Evolutionary conservation across 2,329 filamentous ascomycete genomes (phyloP).

Genomic region (Epichloe scottii): DNA sequence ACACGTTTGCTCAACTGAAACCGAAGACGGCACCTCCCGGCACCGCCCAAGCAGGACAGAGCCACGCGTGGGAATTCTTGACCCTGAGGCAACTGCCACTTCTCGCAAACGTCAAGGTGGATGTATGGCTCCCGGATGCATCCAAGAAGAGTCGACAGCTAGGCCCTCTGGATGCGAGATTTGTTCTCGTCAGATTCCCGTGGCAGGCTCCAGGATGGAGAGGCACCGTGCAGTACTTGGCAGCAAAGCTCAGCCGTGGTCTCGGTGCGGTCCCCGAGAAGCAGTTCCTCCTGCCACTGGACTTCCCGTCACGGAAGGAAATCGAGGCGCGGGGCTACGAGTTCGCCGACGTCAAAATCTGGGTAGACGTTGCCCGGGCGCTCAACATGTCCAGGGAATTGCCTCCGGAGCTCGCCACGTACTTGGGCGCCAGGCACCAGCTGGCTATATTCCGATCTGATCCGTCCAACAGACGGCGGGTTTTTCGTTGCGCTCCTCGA

Average conservation of each 20-base stretch:
- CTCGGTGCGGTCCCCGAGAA: slow-evolving; percentile 41
- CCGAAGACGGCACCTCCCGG: slow-evolving; percentile 4
- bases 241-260: slow-evolving; percentile 39
- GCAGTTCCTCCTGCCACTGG: slow-evolving; percentile 54
- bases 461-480: slow-evolving; percentile 40
- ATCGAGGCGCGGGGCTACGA: slow-evolving; percentile 46
- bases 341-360: slow-evolving; percentile 50
- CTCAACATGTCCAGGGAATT: slow-evolving; percentile 47
- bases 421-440: slow-evolving; percentile 53
- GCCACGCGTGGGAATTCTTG: slow-evolving; percentile 52
- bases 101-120: slow-evolving; percentile 56
- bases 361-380: slow-evolving; percentile 43
- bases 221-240: slow-evolving; percentile 31
- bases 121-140: slow-evolving; percentile 58
- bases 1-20: slow-evolving; percentile 59
- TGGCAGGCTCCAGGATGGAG: slow-evolving; percentile 38
- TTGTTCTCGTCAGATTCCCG: slow-evolving; percentile 56
- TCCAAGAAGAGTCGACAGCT: slow-evolving; percentile 38
- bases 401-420: slow-evolving; percentile 48
- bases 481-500: slow-evolving; percentile 47
- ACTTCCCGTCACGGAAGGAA: slow-evolving; percentile 43
- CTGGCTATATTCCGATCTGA: slow-evolving; percentile 59
- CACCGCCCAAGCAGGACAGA: background rate
- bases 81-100: slow-evolving; percentile 57
- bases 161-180: slow-evolving; percentile 40